Evolutionary conservation across 2,329 filamentous ascomycete species (phyloP).

Genomic region (Annulohypoxylon truncatum): DNA sequence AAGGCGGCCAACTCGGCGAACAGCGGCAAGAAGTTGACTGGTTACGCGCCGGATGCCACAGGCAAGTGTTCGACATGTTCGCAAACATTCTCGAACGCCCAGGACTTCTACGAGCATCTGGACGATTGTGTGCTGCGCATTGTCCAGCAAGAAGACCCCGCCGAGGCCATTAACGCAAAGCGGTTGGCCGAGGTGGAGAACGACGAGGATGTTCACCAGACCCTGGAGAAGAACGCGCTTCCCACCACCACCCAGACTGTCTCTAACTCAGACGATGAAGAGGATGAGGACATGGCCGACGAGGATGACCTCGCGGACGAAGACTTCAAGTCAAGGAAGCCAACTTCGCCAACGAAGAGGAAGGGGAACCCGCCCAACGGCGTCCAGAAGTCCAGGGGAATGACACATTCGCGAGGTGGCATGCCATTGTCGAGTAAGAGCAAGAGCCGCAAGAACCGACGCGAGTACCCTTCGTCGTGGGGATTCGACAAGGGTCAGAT

Average conservation of each 20-base stretch:
- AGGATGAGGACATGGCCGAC: constrained; percentile 68
- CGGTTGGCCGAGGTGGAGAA: constrained; percentile 74
- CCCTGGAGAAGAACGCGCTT: constrained; percentile 72
- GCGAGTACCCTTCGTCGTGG: constrained; percentile 94
- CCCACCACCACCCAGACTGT: constrained; percentile 58
- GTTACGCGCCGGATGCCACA: constrained; percentile 80
- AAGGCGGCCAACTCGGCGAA: constrained; percentile 56
- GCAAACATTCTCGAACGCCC: constrained; percentile 88
- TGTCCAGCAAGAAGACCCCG: constrained; percentile 77
- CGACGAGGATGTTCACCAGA: constrained; percentile 70
- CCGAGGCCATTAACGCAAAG: constrained; percentile 75
- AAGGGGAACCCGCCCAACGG: constrained; percentile 68
- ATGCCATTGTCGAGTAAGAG: constrained; percentile 66
- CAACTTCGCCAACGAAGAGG: constrained; percentile 65
- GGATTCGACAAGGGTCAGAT: constrained; percentile 92
- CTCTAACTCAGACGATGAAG: constrained; percentile 56
- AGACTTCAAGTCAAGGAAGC: constrained; percentile 63
- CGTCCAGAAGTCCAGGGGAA: constrained; percentile 74
- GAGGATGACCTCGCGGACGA: constrained; percentile 73
- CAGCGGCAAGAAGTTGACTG: constrained; percentile 72
- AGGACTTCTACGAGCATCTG: constrained; percentile 98
- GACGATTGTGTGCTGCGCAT: constrained; percentile 80
- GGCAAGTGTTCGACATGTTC: constrained; percentile 97
- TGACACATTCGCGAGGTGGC: constrained; percentile 82
- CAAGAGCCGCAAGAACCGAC: constrained; percentile 86